A percentile compares a stretch with the other conserved stretches of the same genome.
Evolutionary conservation across 768 basidiomycete species (phyloP).

Genomic region (Lyophyllum decastes): DNA sequence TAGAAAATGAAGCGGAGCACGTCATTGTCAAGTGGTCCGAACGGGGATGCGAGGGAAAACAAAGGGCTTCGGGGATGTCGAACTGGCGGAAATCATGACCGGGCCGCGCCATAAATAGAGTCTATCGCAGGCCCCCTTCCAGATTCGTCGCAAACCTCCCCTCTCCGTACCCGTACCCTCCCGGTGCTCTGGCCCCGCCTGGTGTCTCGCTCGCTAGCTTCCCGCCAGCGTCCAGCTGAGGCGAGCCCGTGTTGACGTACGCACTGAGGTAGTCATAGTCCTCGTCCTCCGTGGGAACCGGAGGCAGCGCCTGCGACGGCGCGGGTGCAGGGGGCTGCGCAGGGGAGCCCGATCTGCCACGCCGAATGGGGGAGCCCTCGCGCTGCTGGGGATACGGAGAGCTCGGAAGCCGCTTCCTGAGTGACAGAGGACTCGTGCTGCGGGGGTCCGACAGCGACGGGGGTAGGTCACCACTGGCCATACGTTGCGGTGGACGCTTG

Average conservation of each 20-base stretch:
- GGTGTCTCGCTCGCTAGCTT: conserved; percentile 4
- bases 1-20: neutral
- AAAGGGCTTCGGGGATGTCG: too few species aligned
- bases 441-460: conserved; percentile 34
- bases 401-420: conserved; percentile 51
- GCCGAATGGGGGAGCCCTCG: conserved; percentile 18
- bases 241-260: conserved; percentile 37
- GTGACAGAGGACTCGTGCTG: conserved; percentile 41
- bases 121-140: conserved; percentile 25
- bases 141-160: conserved; percentile 51
- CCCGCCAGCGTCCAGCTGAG: conserved; percentile 4
- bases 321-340: conserved; percentile 15
- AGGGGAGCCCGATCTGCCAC: conserved; percentile 14
- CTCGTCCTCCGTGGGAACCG: conserved; percentile 33
- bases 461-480: conserved; percentile 24
- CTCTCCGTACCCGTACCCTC: conserved; percentile 42
- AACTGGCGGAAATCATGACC: neutral
- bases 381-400: conserved; percentile 38
- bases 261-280: conserved; percentile 63
- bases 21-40: neutral
- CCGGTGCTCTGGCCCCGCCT: conserved; percentile 1
- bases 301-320: conserved; percentile 12
- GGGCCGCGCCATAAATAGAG: neutral
- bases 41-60: neutral
- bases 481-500: conserved; percentile 45